Base-by-base conservation (phyloP, 1,139 yeast genomes). In the Yamadazyma oceani region DNA sequence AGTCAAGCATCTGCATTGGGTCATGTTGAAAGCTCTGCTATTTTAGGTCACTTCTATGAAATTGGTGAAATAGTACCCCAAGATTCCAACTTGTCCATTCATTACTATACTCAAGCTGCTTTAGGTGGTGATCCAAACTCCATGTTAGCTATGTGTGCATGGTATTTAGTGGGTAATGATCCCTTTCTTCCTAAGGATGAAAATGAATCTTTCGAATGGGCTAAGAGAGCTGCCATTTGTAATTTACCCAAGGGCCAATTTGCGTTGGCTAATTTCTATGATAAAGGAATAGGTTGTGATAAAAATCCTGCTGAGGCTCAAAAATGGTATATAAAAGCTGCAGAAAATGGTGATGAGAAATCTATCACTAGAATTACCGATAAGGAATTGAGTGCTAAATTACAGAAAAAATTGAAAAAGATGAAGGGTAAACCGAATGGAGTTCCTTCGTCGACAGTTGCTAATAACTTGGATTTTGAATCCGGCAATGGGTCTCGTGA, bases 201-300 rank as follows among this genome's bases (percentile, higher is more conserved):
- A 45, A 75, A 68, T 40, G 96, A 90, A 60, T 95, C 97, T 1
- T 92, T 84, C 60, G 94, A 87, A 55, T 92, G 97, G 97, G 97
- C 97, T 1, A 66, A 78, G 41, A 73, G 88, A 46, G 92, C 97
- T 0, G 97, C 97, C 0, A 68, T 74, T 38, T 66, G 79, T 34
- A 85, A 86, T 15, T 70, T 76, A 21, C 75, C 89, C 15, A 88
- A 87, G 59, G 97, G 96, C 1, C 96, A 89, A 69, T 83, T 78
- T 58, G 87, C 95, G 0, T 69, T 88, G 32, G 96, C 92, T 16
- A 85, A 85, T 55, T 89, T 90, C 53, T 79, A 80, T 55, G 95
- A 88, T 45, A 78, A 82, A 55, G 97, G 97, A 1, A 80, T 88
- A 47, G 98, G 98, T 3, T 83, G 95, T 56, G 79, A 75, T 24